Evolutionary conservation across 805 yeast species (phyloP), one percentile per base, ranked within the genome.

Genomic region (Metschnikowia lochheadii): DNA sequence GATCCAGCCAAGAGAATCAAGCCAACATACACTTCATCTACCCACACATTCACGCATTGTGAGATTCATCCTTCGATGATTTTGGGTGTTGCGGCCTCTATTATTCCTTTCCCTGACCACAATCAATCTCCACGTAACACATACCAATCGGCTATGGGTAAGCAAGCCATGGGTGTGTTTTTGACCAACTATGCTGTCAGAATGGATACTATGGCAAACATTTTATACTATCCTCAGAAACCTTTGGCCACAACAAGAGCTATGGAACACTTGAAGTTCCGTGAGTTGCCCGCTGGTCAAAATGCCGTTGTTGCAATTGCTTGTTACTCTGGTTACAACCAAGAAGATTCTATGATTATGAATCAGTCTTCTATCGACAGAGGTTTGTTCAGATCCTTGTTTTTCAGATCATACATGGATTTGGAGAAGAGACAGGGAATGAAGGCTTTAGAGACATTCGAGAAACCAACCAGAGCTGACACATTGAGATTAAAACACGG

Each of bases 261-360:
- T 1, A 94, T 94, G 99, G 99, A 94, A 71, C 88, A 85, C 66
- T 78, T 94, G 75, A 92, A 94, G 73, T 94, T 94, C 76, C 82
- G 99, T 76, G 99, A 94, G 72, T 78, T 94, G 56, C 99, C 99
- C 36, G 99, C 99, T 53, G 99, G 99, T 52, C 99, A 94, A 76
- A 94, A 94, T 67, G 99, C 99, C 26, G 84, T 94, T 70, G 99
- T 94, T 43, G 99, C 99, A 29, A 94, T 94, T 78, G 82, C 96
- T 40, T 94, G 99, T 81, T 94, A 94, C 73, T 88, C 96, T 39
- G 99, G 99, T 65, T 94, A 94, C 73, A 94, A 94, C 72, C 99
- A 94, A 79, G 99, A 94, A 86, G 99, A 94, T 86, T 94, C 99
- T 39, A 89, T 94, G 94, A 94, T 94, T 76, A 94, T 94, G 99